Conservation (phyloP, 2,329 filamentous ascomycete genomes). For the Nigrospora oryzae region DNA sequence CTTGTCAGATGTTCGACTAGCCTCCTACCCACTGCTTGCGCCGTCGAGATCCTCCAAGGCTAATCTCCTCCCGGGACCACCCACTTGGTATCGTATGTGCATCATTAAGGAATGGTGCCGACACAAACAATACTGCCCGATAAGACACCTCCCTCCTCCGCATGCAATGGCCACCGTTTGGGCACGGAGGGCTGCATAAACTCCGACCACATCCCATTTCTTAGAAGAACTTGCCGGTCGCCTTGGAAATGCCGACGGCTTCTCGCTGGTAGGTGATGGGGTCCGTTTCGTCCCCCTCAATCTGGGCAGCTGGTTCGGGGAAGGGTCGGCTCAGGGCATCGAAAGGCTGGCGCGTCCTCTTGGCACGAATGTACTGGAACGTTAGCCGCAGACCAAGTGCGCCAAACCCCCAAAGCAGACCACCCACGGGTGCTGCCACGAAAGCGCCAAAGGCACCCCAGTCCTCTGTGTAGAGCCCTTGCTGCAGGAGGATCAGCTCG, state of each 20-base stretch:
- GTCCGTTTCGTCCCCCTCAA: constrained; percentile 14
- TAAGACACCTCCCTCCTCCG: no score
- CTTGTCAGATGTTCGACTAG: no score
- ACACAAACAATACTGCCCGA: no score
- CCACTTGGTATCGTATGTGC: no score
- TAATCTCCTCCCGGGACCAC: no score
- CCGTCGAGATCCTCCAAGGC: no score
- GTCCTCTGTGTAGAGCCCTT: constrained; percentile 67
- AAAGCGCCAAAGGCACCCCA: constrained; percentile 82
- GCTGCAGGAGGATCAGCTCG: constrained; percentile 61
- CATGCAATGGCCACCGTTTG: no score
- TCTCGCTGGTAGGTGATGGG: constrained; percentile 17
- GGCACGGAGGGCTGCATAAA: no score
- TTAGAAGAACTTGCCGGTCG: constrained; percentile 47
- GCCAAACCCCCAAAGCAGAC: constrained; percentile 60
- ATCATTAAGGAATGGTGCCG: no score
- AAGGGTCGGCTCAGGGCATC: constrained; percentile 54
- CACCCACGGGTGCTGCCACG: constrained; percentile 69
- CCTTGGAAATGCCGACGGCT: constrained; percentile 24
- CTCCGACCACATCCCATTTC: no score
- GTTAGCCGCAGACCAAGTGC: constrained; percentile 53
- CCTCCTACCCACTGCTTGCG: no score
- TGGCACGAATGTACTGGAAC: constrained; percentile 50
- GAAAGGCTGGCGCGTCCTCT: constrained; percentile 51
- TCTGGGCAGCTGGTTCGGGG: constrained; percentile 4